Conservation (phyloP, 2,329 filamentous ascomycete genomes). For the Aspergillus sojae region DNA sequence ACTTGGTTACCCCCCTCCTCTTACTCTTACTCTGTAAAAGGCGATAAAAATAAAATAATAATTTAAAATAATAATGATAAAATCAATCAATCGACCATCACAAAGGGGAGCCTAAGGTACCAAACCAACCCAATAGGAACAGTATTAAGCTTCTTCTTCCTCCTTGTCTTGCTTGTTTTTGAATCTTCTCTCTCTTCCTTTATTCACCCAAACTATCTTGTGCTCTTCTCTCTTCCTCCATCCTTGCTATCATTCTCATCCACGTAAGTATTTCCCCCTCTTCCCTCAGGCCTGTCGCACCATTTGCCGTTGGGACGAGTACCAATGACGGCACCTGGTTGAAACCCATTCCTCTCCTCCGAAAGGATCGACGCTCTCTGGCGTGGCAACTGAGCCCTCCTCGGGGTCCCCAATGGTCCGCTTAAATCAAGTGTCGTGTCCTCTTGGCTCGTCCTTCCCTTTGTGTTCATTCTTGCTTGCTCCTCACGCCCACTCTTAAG, state of each 20-base stretch:
- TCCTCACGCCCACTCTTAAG: neutral
- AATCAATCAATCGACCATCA: neutral
- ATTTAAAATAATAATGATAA: neutral
- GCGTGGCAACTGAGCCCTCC: constrained; percentile 10
- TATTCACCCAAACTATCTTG: constrained; percentile 7
- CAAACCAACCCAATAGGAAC: neutral
- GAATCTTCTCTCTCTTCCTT: constrained; percentile 16
- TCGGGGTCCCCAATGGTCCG: neutral
- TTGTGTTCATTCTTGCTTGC: constrained; percentile 3
- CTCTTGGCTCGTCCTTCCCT: constrained; percentile 21
- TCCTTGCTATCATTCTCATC: constrained; percentile 12
- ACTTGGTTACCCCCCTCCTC: neutral
- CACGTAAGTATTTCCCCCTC: neutral
- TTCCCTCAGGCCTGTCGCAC: constrained; percentile 8
- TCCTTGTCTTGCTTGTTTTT: constrained; percentile 13
- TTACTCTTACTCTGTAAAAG: neutral
- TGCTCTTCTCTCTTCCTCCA: neutral
- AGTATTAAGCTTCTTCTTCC: constrained; percentile 8
- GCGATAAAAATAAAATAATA: neutral
- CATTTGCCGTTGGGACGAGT: constrained; percentile 12
- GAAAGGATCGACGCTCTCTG: constrained; percentile 29
- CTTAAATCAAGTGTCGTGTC: constrained; percentile 21
- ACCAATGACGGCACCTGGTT: constrained; percentile 35
- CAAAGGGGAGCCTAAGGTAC: constrained; percentile 4
- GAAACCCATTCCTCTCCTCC: constrained; percentile 22